Base-by-base conservation (phyloP, 768 basidiomycete genomes). In the Pleurotus giganteus region DNA sequence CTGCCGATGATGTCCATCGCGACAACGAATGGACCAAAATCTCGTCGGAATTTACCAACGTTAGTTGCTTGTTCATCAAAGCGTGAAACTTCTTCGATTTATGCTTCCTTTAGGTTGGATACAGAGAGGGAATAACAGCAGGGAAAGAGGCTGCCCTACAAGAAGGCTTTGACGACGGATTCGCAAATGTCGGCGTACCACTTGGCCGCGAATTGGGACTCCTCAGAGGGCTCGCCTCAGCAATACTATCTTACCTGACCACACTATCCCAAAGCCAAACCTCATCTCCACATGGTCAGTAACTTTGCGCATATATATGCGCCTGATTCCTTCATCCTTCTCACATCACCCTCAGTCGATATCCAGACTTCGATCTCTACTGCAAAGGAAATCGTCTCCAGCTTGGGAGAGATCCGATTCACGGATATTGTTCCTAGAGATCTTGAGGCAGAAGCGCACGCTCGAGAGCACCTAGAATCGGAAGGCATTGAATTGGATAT, bases 51-150 rank as follows among this genome's bases (percentile, higher is more conserved):
- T 91, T 90, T 66, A 86, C 83, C 17, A 89, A 86, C 62, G 89
- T 89, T 69, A 45, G 77, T 55, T 4, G 12, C 52, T 4, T 58
- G 15, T 27, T 4, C 17, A 19, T 6, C 46, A 23, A 17, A 31
- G 39, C 54, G n/a, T 29, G 8, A 19, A 46, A 43, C 21, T 42
- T 2, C 46, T 59, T 24, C n/a, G n/a, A 41, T 28, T 19, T 17
- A 47, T 52, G 24, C n/a, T 21, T 26, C 19, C 37, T 47, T 36
- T 61, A 97, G 96, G 84, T 84, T 15, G 96, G 96, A 2, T 98
- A 98, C 65, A 84, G 96, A n/a, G 95, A 98, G 71, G 96, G 96
- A 4, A 96, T 98, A 62, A 89, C 86, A 0, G 85, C 88, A 3
- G 96, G 96, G 2, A 98, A 98, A 67, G 89, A 95, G 66, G 76